phyloP scores from a whole-genome alignment of 495 filamentous ascomycete species.

The Tuber borchii region DNA sequence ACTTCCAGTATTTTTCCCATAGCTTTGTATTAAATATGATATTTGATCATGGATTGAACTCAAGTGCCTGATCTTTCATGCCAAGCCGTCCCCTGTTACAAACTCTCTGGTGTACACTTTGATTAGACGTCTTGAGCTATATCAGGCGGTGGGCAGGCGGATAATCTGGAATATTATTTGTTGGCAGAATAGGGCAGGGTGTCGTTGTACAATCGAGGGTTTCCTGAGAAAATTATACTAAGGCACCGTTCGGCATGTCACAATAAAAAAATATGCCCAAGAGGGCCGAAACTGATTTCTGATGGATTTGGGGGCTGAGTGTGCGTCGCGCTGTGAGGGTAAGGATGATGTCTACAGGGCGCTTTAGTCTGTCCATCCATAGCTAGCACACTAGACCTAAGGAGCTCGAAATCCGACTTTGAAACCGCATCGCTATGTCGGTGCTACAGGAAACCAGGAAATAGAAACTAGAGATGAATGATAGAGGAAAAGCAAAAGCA shows the following conservation, averaged over 20 bases:
- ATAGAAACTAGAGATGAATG: not conserved
- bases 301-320: not conserved
- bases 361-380: not conserved
- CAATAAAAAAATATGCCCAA: too few relatives aligned
- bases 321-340: not conserved
- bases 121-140: too few relatives aligned
- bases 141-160: not conserved
- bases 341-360: not conserved
- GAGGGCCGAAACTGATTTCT: not conserved
- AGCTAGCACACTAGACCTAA: not conserved
- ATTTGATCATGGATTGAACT: too few relatives aligned
- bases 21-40: not conserved
- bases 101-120: too few relatives aligned
- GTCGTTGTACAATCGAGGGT: not conserved
- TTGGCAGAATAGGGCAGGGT: not conserved
- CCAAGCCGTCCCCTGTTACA: too few relatives aligned
- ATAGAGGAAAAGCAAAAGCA: not conserved
- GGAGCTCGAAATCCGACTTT: not conserved
- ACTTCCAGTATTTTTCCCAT: not conserved
- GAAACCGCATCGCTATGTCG: not conserved
- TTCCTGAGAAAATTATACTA: not conserved
- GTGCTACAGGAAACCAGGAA: not conserved
- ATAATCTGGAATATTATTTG: not conserved
- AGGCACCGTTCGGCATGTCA: too few relatives aligned
- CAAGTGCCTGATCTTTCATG: too few relatives aligned